Evolutionary conservation across 78 protist genomes (phyloP).

Genomic region (Emiliania huxleyi): DNA sequence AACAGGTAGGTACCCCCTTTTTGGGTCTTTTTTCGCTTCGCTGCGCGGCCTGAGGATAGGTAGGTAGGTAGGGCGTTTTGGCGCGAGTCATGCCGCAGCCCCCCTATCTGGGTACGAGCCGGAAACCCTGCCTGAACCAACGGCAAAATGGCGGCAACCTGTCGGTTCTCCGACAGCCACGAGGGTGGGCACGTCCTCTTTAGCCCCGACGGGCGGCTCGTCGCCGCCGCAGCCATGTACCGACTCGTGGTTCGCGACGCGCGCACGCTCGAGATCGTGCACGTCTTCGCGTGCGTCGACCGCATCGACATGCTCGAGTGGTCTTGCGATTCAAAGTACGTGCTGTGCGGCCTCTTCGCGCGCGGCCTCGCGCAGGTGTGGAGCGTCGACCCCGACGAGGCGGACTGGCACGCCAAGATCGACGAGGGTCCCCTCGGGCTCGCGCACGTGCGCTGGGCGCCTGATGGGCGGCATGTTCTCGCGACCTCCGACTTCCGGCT

Average conservation of each 20-base stretch:
- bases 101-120: no score
- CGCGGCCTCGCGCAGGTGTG: conserved; percentile 8
- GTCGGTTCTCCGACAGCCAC: no score
- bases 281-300: not conserved
- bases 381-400: not conserved
- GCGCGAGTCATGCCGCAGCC: no score
- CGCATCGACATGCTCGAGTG: not conserved
- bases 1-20: no score
- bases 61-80: no score
- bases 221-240: not conserved
- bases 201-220: conserved; percentile 10
- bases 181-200: no score
- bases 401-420: conserved; percentile 31
- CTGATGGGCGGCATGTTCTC: conserved; percentile 33
- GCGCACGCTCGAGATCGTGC: not conserved
- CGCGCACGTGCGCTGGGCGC: conserved; percentile 30
- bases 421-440: conserved; percentile 31
- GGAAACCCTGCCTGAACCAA: no score
- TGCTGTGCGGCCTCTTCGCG: not conserved
- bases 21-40: no score
- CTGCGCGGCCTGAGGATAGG: no score
- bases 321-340: conserved; percentile 15
- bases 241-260: conserved; percentile 20
- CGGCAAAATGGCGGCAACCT: no score
- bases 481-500: conserved; percentile 14